These are phyloP conservation scores for Blastobotrys proliferans DNA, from an alignment of 1,139 yeast genomes.

Conservation along the genomic window DNA sequence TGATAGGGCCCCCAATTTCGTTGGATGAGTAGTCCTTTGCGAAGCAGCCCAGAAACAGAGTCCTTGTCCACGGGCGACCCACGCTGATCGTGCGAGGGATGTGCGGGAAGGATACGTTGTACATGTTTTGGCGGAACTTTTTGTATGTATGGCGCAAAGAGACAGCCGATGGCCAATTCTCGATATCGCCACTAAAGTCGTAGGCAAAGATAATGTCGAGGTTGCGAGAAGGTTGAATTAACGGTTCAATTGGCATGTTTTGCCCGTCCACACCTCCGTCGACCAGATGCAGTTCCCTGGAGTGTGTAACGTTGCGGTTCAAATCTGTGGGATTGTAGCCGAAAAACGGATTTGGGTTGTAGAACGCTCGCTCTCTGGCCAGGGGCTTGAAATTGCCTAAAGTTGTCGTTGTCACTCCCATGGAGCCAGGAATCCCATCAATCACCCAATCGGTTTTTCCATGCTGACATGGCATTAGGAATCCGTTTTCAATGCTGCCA, in stretches of 20 bases:
- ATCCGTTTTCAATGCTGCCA: neutral
- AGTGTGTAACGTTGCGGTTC: slow-evolving; percentile 8
- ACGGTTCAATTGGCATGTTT: slow-evolving; percentile 71
- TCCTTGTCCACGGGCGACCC: slow-evolving; percentile 33
- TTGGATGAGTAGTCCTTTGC: slow-evolving; percentile 8
- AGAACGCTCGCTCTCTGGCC: slow-evolving; percentile 21
- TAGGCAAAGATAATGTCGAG: slow-evolving; percentile 80
- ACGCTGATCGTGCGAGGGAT: slow-evolving; percentile 50
- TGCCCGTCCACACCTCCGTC: slow-evolving; percentile 86
- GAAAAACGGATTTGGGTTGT: slow-evolving; percentile 67
- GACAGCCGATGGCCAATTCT: slow-evolving; percentile 53
- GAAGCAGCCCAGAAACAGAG: slow-evolving; percentile 86
- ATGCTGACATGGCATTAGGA: slow-evolving; percentile 1
- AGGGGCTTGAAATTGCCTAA: slow-evolving; percentile 10
- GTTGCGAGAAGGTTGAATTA: slow-evolving; percentile 62
- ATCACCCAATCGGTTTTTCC: slow-evolving; percentile 7
- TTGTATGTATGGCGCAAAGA: slow-evolving; percentile 63
- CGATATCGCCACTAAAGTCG: slow-evolving; percentile 79
- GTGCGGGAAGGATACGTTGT: slow-evolving; percentile 59
- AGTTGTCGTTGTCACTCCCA: neutral
- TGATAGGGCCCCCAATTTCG: slow-evolving; percentile 56
- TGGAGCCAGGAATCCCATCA: slow-evolving; percentile 3
- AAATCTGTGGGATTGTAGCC: slow-evolving; percentile 9
- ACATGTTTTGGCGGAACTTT: slow-evolving; percentile 45
- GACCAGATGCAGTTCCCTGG: slow-evolving; percentile 42